A percentile compares a stretch with the other conserved stretches of the same genome.
phyloP scores from a whole-genome alignment of 768 basidiomycete species.

The Tricholoma terreum region DNA sequence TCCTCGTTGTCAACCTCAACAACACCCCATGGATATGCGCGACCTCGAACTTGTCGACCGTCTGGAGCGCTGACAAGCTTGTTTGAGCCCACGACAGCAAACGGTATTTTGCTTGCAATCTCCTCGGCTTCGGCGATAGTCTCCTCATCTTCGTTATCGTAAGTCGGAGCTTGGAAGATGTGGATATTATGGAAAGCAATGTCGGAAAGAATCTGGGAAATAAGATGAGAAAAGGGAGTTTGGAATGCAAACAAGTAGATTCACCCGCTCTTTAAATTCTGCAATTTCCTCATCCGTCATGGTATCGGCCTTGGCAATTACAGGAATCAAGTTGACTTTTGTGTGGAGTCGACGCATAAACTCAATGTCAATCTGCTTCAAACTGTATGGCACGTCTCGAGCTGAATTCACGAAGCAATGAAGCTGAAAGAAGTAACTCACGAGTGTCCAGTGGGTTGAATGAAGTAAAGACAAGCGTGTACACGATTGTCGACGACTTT shows the following conservation, averaged over 20 bases:
- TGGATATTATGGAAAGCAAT: slow-evolving; percentile 94
- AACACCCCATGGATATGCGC: slow-evolving; percentile 97
- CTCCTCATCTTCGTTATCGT: slow-evolving; percentile 99
- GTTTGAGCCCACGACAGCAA: slow-evolving; percentile 97
- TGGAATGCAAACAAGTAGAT: slow-evolving; percentile 17
- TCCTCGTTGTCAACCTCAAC: slow-evolving; percentile 99
- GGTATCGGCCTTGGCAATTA: slow-evolving; percentile 98
- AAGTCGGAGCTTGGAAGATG: slow-evolving; percentile 96
- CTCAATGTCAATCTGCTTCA: slow-evolving; percentile 98
- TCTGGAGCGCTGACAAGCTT: slow-evolving; percentile 76
- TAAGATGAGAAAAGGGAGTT: not conserved
- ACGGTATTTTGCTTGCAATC: slow-evolving; percentile 97
- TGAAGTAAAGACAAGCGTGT: slow-evolving; percentile 98
- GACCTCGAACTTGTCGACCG: slow-evolving; percentile 90
- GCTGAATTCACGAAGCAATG: not conserved
- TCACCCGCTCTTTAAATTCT: slow-evolving; percentile 89
- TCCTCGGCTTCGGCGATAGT: slow-evolving; percentile 96
- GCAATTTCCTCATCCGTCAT: slow-evolving; percentile 94
- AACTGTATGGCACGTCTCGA: slow-evolving; percentile 40
- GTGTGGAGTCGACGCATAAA: slow-evolving; percentile 98
- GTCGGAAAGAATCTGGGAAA: slow-evolving; percentile 77
- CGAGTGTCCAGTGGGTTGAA: slow-evolving; percentile 98
- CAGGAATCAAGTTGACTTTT: slow-evolving; percentile 96
- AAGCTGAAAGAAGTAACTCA: slow-evolving; percentile 43
- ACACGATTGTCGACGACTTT: slow-evolving; percentile 97